These are phyloP conservation scores for Beauveria brongniartii DNA, from an alignment of 2,329 filamentous ascomycete species.

Conservation along the genomic window DNA sequence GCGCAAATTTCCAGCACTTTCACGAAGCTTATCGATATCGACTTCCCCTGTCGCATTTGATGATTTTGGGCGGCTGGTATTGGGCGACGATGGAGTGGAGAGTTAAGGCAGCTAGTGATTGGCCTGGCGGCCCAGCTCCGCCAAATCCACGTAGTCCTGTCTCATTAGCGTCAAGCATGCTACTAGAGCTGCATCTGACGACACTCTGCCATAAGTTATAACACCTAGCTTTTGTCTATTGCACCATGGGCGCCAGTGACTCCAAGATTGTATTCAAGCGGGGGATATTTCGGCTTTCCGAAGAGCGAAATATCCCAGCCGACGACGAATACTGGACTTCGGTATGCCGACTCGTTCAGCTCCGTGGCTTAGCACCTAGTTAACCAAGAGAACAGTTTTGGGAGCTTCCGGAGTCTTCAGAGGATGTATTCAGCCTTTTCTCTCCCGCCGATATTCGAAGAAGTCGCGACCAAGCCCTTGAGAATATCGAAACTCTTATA, in stretches of 20 bases:
- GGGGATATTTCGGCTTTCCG: slow-evolving; percentile 93
- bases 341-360: slow-evolving; percentile 42
- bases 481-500: slow-evolving; percentile 85
- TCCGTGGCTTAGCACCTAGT: slow-evolving; percentile 11
- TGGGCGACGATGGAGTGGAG: background rate
- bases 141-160: slow-evolving; percentile 2
- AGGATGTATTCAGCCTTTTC: slow-evolving; percentile 96
- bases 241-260: slow-evolving; percentile 87
- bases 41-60: background rate
- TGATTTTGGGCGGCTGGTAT: background rate
- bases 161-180: slow-evolving; percentile 9
- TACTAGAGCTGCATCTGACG: background rate
- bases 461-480: slow-evolving; percentile 73
- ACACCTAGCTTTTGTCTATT: slow-evolving; percentile 15
- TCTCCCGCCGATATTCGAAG: slow-evolving; percentile 81
- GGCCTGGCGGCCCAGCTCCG: background rate
- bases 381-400: slow-evolving; percentile 60
- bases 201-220: background rate
- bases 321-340: slow-evolving; percentile 91
- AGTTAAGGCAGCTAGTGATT: background rate
- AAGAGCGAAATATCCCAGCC: slow-evolving; percentile 77
- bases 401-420: slow-evolving; percentile 90
- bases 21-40: slow-evolving; percentile 4
- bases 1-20: background rate
- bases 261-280: slow-evolving; percentile 99